These are phyloP conservation scores for Xylaria acuta DNA, from an alignment of 495 filamentous ascomycete genomes.

Conservation along the genomic window DNA sequence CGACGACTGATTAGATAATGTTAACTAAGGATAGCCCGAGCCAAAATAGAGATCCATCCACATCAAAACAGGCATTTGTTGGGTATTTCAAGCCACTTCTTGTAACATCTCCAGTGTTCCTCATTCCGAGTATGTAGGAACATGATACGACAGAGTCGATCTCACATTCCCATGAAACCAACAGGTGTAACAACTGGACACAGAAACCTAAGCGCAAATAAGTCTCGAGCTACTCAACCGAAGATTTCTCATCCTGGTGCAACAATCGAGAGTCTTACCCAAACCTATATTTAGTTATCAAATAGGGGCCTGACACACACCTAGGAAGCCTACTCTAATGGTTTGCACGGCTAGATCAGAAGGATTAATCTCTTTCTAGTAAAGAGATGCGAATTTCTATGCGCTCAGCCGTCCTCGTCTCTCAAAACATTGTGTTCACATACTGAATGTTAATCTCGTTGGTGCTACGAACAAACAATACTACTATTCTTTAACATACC, in stretches of 20 bases:
- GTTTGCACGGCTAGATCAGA: not conserved
- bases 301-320: not conserved
- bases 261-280: not conserved
- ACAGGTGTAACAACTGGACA: not conserved
- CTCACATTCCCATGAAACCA: not conserved
- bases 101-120: not conserved
- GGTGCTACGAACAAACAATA: not conserved
- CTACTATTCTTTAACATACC: not conserved
- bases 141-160: not conserved
- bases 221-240: not conserved
- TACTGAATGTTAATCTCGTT: not conserved
- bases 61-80: not conserved
- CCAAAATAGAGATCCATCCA: not conserved
- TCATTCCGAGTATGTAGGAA: not conserved
- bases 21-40: not conserved
- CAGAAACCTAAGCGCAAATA: not conserved
- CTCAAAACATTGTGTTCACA: not conserved
- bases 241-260: not conserved
- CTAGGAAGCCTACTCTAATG: not conserved
- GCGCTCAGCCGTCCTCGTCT: not conserved
- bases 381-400: not conserved
- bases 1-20: slow-evolving; percentile 52
- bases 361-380: not conserved
- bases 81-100: not conserved
- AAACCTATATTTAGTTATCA: not conserved